phyloP scores from a whole-genome alignment of 169 alveolate genomes.

The Plasmodium inui region DNA sequence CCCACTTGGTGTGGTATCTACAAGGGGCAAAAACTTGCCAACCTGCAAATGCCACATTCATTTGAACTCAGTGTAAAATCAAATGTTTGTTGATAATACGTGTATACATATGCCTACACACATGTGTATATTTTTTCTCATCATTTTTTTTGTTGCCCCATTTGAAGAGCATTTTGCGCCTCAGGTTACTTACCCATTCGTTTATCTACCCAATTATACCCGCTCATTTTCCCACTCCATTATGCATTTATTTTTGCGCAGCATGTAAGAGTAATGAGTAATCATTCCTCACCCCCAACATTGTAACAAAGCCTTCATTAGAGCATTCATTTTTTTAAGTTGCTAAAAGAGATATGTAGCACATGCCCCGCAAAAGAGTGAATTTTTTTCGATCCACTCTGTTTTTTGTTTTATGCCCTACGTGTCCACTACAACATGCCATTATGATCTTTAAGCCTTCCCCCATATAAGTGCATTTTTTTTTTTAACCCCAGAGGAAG shows the following conservation, averaged over 20 bases:
- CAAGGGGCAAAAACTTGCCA: not conserved
- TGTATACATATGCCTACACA: not conserved
- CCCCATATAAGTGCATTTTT: not conserved
- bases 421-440: not conserved
- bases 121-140: constrained; percentile 1
- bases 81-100: constrained; percentile 26
- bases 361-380: constrained; percentile 3
- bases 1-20: not conserved
- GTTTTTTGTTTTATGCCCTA: constrained; percentile 13
- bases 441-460: not conserved
- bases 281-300: not conserved
- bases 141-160: constrained; percentile 27
- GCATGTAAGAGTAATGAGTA: not conserved
- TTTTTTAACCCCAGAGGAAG: not conserved
- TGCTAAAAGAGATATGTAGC: not conserved
- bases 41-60: not conserved
- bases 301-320: constrained; percentile 19
- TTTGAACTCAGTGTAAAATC: not conserved
- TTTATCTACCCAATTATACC: not conserved
- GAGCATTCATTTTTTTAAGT: constrained; percentile 12
- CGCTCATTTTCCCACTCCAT: not conserved
- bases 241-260: constrained; percentile 1
- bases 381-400: not conserved
- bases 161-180: constrained; percentile 19
- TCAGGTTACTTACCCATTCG: not conserved